Base-by-base conservation (phyloP, 1,139 yeast species). In the Yamadazyma songkhlaensis region DNA sequence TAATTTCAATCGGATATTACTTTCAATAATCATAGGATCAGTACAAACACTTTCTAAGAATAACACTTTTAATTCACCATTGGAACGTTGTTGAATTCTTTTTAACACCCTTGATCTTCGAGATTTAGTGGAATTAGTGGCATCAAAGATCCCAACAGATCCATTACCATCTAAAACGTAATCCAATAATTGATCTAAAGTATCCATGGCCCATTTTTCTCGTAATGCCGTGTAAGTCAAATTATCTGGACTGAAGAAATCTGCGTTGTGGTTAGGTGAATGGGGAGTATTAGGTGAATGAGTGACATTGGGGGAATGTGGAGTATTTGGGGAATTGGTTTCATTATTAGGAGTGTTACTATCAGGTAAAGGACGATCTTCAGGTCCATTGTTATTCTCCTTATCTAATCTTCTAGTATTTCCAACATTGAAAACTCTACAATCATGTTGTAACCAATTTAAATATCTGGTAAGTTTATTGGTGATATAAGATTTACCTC, bases 171-270 rank as follows among this genome's bases (percentile, higher is more conserved):
- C 73, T 37, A 88, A 60, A 5, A 92, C 77, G 59, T 86, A 90
- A 51, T 88, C 94, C 28, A 92, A 68, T 43, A 92, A 63, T 53
- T 84, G 86, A 44, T 88, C 95, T 42, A 92, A 67, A 0, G 97
- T 92, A 48, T 90, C 96, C 81, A 85, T 82, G 0, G 98, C 98
- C 97, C 97, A 90, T 57, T 84, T 79, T 50, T 92, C 97, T 44
- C 97, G 74, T 36, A 89, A 67, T 22, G 74, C 67, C 10, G 79
- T 79, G 20, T 84, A 79, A 25, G 77, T 67, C 33, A 70, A 63
- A 55, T 92, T 89, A 43, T 79, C 81, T 0, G 97, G 97, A 31
- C 84, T 77, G 64, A 92, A 92, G 57, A 92, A 92, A 43, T 77
- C 83, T 0, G 97, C 96, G 42, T 77, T 77, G 49, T 88, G 95